Evolutionary conservation across 2,329 filamentous ascomycete species (phyloP).

Genomic region (Claviceps quebecensis): DNA sequence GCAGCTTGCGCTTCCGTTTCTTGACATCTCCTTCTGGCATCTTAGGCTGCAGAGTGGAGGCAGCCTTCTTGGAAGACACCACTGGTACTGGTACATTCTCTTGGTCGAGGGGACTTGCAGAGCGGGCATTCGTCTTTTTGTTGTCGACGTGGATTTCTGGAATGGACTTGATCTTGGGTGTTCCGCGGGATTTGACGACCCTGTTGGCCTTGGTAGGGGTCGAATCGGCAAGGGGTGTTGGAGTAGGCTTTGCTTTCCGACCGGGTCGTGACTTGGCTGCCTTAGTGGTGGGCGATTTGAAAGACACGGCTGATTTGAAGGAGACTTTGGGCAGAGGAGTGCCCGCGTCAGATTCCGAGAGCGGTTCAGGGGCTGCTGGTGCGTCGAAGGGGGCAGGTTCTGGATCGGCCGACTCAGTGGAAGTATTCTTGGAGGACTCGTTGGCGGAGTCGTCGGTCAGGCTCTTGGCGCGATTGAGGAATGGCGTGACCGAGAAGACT

Average conservation of each 20-base stretch:
- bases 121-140: slow-evolving; percentile 21
- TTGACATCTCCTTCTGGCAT: slow-evolving; percentile 26
- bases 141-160: slow-evolving; percentile 19
- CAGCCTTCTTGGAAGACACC: slow-evolving; percentile 5
- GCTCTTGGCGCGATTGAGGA: slow-evolving; percentile 61
- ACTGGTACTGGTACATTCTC: slow-evolving; percentile 14
- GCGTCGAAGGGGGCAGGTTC: slow-evolving; percentile 11
- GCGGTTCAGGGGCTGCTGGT: background rate
- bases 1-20: slow-evolving; percentile 62
- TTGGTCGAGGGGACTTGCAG: slow-evolving; percentile 14
- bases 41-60: slow-evolving; percentile 7
- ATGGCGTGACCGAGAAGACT: slow-evolving; percentile 85
- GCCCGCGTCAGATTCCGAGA: slow-evolving; percentile 14
- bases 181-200: slow-evolving; percentile 3
- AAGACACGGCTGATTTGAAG: slow-evolving; percentile 5
- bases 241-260: slow-evolving; percentile 24
- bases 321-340: slow-evolving; percentile 6
- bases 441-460: slow-evolving; percentile 27
- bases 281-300: slow-evolving; percentile 4
- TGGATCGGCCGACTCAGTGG: slow-evolving; percentile 16
- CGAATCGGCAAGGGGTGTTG: slow-evolving; percentile 30
- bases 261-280: slow-evolving; percentile 26
- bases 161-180: slow-evolving; percentile 3
- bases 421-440: slow-evolving; percentile 10
- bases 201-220: slow-evolving; percentile 32